Conservation (phyloP, 2,329 filamentous ascomycete genomes). For the Xylariaceae sp. region DNA sequence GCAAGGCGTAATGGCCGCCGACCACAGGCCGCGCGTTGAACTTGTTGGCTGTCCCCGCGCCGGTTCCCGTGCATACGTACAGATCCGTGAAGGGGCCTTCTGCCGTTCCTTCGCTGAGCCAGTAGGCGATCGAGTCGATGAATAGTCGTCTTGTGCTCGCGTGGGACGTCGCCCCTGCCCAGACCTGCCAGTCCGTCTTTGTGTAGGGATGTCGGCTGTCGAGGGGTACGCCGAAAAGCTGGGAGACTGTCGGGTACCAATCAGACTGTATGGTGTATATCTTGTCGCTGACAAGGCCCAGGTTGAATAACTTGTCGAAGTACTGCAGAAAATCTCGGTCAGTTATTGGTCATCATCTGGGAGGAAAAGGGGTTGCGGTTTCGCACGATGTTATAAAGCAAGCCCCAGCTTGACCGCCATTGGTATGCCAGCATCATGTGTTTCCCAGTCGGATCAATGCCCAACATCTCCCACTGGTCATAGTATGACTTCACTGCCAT, state of each 20-base stretch:
- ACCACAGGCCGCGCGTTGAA: slow-evolving; percentile 68
- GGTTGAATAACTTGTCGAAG: slow-evolving; percentile 34
- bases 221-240: slow-evolving; percentile 65
- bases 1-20: slow-evolving; percentile 66
- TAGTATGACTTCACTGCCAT: slow-evolving; percentile 39
- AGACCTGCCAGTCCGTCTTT: slow-evolving; percentile 71
- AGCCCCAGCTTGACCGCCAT: slow-evolving; percentile 26
- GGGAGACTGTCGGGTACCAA: slow-evolving; percentile 48
- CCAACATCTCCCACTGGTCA: slow-evolving; percentile 23
- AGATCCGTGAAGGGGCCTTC: slow-evolving; percentile 63
- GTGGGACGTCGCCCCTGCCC: slow-evolving; percentile 60
- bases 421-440: slow-evolving; percentile 30
- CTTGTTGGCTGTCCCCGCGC: slow-evolving; percentile 36
- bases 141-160: slow-evolving; percentile 54
- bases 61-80: slow-evolving; percentile 59
- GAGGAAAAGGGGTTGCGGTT: neutral
- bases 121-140: slow-evolving; percentile 57
- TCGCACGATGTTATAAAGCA: slow-evolving; percentile 16
- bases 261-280: slow-evolving; percentile 32
- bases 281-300: slow-evolving; percentile 27
- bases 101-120: slow-evolving; percentile 63
- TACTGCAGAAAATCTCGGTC: slow-evolving; percentile 9
- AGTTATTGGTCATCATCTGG: neutral
- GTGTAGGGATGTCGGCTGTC: slow-evolving; percentile 66
- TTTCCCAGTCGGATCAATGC: slow-evolving; percentile 22